Percentiles rank a stretch among this genome's conserved stretches.
These are phyloP conservation scores for Alloteropsis angusta DNA, from an alignment of 202 grass and related monocot species.

Conservation along the genomic window DNA sequence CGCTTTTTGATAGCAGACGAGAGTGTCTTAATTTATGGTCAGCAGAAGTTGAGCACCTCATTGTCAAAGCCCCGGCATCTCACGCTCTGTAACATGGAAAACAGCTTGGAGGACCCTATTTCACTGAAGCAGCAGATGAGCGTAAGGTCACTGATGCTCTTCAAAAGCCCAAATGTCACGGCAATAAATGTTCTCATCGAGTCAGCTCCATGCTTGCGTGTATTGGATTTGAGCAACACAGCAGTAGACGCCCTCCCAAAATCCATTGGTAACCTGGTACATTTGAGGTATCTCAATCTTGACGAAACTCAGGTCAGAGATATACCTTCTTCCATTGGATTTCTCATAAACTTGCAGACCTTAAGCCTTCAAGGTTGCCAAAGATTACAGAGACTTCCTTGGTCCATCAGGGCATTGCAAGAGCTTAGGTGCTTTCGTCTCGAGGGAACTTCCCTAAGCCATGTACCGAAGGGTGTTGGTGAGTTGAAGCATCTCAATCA, in stretches of 20 bases:
- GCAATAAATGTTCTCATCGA: constrained; percentile 45
- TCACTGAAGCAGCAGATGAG: constrained; percentile 59
- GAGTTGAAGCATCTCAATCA: constrained; percentile 57
- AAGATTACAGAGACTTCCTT: constrained; percentile 54
- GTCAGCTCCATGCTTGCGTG: constrained; percentile 41
- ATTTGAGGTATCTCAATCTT: constrained; percentile 79
- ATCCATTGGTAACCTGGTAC: constrained; percentile 57
- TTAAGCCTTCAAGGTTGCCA: constrained; percentile 55
- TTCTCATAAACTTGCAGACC: constrained; percentile 68
- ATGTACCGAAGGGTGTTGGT: constrained; percentile 65
- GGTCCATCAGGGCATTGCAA: constrained; percentile 47
- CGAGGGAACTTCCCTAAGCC: constrained; percentile 38
- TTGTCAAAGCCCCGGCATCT: constrained; percentile 61
- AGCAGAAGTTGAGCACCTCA: constrained; percentile 36
- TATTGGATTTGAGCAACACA: constrained; percentile 58
- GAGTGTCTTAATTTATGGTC: constrained; percentile 42
- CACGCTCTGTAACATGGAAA: constrained; percentile 45
- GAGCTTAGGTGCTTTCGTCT: constrained; percentile 61
- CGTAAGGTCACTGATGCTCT: constrained; percentile 60
- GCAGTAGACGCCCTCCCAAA: constrained; percentile 49
- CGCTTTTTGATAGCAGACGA: constrained; percentile 60
- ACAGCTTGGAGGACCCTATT: constrained; percentile 36
- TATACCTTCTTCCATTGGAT: constrained; percentile 53
- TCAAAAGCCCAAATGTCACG: constrained; percentile 50
- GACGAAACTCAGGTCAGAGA: constrained; percentile 56